phyloP scores from a whole-genome alignment of 805 yeast species.

The Saccharomyces mikatae region DNA sequence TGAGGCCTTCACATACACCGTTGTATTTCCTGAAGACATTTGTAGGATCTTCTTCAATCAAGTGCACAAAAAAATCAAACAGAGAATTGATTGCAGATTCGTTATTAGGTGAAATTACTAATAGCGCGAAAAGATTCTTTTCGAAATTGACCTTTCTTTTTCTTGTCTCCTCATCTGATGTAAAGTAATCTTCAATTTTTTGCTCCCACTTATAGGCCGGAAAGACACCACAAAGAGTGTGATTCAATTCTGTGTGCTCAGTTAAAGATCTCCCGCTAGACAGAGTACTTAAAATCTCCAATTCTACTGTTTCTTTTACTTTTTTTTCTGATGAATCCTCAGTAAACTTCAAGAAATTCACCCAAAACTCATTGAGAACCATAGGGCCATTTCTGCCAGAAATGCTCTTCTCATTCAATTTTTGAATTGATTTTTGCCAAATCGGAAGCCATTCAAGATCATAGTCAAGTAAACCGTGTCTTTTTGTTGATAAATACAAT shows the following conservation, averaged over 20 bases:
- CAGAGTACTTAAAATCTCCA: constrained; percentile 13
- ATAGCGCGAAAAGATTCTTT: constrained; percentile 7
- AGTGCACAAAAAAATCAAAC: constrained; percentile 12
- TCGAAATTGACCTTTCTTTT: constrained; percentile 3
- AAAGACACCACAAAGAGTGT: constrained; percentile 12
- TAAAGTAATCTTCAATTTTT: constrained; percentile 6
- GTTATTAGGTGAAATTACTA: constrained; percentile 10
- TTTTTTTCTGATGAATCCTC: constrained; percentile 2
- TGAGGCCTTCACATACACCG: constrained; percentile 5
- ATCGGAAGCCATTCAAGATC: constrained; percentile 21
- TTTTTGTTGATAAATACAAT: constrained; percentile 13
- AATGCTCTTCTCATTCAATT: constrained; percentile 25
- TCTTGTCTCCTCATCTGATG: constrained; percentile 2
- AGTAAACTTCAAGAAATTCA: constrained; percentile 19
- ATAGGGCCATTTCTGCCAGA: constrained; percentile 28
- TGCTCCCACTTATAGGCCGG: constrained; percentile 10
- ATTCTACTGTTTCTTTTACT: not conserved
- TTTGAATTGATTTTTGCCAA: constrained; percentile 22
- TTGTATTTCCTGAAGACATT: constrained; percentile 2
- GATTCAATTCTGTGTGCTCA: constrained; percentile 14
- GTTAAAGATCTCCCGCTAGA: constrained; percentile 11
- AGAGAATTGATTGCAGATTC: constrained; percentile 11
- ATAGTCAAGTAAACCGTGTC: constrained; percentile 14
- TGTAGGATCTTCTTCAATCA: constrained; percentile 13
- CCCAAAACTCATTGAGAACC: constrained; percentile 29